A percentile compares a stretch with the other conserved stretches of the same genome.
phyloP scores from a whole-genome alignment of 176 grass and related monocot species.

The Eremochloa ophiuroides region DNA sequence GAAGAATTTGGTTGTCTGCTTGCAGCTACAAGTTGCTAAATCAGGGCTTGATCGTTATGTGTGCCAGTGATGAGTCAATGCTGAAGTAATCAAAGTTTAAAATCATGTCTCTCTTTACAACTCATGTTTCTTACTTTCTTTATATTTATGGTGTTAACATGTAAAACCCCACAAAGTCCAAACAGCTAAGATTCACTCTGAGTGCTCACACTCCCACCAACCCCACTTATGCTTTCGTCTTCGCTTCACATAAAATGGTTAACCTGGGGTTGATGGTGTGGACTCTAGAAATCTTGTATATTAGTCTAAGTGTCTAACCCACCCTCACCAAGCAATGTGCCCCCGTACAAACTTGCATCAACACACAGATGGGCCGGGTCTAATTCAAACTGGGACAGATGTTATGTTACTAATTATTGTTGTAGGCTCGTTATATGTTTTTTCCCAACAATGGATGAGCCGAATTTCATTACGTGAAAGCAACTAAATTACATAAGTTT shows the following conservation, averaged over 20 bases:
- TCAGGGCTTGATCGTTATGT: background rate
- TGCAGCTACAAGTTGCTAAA: conserved; percentile 23
- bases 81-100: background rate
- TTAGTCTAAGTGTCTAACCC: background rate
- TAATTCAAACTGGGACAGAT: background rate
- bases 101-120: background rate
- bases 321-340: background rate
- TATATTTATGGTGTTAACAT: conserved; percentile 6
- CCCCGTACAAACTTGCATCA: background rate
- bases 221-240: background rate
- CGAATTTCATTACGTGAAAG: too few relatives aligned
- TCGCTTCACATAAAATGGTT: background rate
- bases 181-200: background rate
- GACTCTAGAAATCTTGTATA: background rate
- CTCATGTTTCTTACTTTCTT: background rate
- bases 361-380: background rate
- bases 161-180: background rate
- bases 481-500: too few relatives aligned
- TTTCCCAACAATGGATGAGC: too few relatives aligned
- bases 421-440: background rate
- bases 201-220: background rate
- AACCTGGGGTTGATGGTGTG: background rate
- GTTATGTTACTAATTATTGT: background rate
- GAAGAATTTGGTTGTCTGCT: background rate
- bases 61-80: background rate